These are phyloP conservation scores for Citrullus amarus DNA, from an alignment of 306 rosid species.

Conservation along the genomic window DNA sequence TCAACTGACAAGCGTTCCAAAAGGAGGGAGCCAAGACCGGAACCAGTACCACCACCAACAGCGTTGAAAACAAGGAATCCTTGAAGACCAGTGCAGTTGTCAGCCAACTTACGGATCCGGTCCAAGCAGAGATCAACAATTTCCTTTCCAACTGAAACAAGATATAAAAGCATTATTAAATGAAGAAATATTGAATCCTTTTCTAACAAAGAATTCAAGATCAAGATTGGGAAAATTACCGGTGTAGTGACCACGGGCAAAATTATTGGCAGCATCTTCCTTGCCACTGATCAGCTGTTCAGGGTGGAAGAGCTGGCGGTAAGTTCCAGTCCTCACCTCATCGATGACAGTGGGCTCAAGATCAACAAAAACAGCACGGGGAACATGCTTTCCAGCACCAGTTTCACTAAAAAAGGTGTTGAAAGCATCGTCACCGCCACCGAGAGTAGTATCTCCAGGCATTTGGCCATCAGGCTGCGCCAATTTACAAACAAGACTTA, in stretches of 20 bases:
- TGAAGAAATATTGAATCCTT: not conserved
- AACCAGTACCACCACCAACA: conserved; percentile 81
- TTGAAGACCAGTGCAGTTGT: conserved; percentile 81
- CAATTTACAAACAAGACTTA: not conserved
- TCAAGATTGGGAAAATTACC: conserved; percentile 16
- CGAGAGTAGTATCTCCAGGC: conserved; percentile 59
- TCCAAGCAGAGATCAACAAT: conserved; percentile 72
- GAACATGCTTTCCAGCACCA: conserved; percentile 74
- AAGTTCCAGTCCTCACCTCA: conserved; percentile 69
- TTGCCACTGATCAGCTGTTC: conserved; percentile 76
- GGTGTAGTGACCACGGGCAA: conserved; percentile 84
- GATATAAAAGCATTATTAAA: not conserved
- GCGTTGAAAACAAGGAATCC: conserved; percentile 78
- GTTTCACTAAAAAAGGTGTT: conserved; percentile 85
- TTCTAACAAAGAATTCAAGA: not conserved
- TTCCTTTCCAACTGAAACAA: conserved; percentile 66
- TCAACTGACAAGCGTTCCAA: conserved; percentile 69
- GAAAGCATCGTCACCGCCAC: conserved; percentile 80
- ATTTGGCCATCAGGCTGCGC: conserved; percentile 69
- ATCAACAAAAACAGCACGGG: conserved; percentile 75
- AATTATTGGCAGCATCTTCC: conserved; percentile 79
- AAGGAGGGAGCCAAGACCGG: conserved; percentile 75
- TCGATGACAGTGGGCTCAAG: conserved; percentile 78
- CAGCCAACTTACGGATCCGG: conserved; percentile 69
- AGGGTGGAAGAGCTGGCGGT: conserved; percentile 72